Base-by-base conservation (phyloP, 495 filamentous ascomycete genomes). In the Penicillium longicatenatum region DNA sequence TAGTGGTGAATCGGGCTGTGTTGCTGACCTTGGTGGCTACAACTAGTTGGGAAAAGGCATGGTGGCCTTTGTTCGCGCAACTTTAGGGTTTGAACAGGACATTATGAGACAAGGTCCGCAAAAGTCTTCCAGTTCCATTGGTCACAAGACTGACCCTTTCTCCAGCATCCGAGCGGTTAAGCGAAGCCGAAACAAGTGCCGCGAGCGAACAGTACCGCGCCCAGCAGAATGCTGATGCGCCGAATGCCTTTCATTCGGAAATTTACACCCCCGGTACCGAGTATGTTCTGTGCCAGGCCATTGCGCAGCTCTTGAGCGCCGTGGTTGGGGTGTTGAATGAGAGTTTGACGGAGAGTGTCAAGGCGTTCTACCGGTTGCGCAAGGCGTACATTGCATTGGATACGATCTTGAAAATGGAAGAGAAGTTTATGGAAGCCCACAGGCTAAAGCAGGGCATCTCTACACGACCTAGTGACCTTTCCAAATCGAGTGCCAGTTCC, bases 1-100 rank as follows among this genome's bases (percentile, higher is more conserved):
- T 60, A 54, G 44, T 20, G 39, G 14, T 24, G 14, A 21, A 21
- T 7, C 19, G 39, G 43, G 43, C 19, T 44, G 29, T 26, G 24
- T 30, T 45, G 46, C 63, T 66, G 58, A 66, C 43, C 12, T 31
- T 31, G 17, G 44, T 46, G 50, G 35, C n/a, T 35, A n/a, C 14
- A 37, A 57, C 52, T 70, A 91, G 79, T 80, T 97, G 20, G 94
- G 90, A 8, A 78, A 87, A 66, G 90, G 91, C 37, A 84, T 96
- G 26, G 84, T 93, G 42, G 83, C 82, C 30, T 97, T 98, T 63
- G 86, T 98, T 65, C 80, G 84, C 60, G 92, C 92, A 41, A 89
- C 92, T 12, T 75, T 98, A 10, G 93, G 95, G 6, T 95, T 97
- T 66, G 94, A 98, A 72, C 90, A 93, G 62, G 91, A 94, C n/a